Conservation (phyloP, 2,329 filamentous ascomycete species). For the Ilyonectria destructans region DNA sequence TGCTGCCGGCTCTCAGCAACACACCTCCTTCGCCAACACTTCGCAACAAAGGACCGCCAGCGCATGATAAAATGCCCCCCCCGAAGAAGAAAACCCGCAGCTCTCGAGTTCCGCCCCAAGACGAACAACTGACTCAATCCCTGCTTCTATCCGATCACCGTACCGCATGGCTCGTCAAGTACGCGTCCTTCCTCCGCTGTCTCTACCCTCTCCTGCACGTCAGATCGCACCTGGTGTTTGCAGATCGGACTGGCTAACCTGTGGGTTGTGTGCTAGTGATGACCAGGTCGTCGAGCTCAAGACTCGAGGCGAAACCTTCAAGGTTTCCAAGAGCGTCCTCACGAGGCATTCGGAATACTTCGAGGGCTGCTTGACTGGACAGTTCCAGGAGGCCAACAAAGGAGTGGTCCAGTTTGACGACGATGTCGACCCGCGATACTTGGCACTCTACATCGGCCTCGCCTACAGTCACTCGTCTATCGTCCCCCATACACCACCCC, state of each 20-base stretch:
- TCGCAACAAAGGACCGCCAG: neutral
- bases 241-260: constrained; percentile 12
- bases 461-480: constrained; percentile 56
- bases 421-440: constrained; percentile 54
- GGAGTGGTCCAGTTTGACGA: constrained; percentile 50
- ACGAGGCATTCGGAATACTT: constrained; percentile 56
- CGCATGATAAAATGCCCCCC: constrained; percentile 41
- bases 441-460: constrained; percentile 55
- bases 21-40: neutral
- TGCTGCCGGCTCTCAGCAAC: constrained; percentile 5
- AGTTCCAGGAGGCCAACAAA: constrained; percentile 50
- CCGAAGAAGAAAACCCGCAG: constrained; percentile 46
- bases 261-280: constrained; percentile 42
- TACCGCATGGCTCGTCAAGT: constrained; percentile 56
- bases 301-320: constrained; percentile 50
- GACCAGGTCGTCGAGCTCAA: constrained; percentile 52
- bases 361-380: constrained; percentile 47
- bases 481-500: constrained; percentile 49
- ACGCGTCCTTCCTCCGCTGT: constrained; percentile 33
- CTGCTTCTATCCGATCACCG: constrained; percentile 52
- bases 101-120: constrained; percentile 24
- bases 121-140: constrained; percentile 44
- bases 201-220: constrained; percentile 19
- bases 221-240: neutral
- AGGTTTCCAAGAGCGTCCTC: constrained; percentile 51